Percentiles rank a stretch among this genome's conserved stretches.
phyloP scores from a whole-genome alignment of 2,329 filamentous ascomycete genomes.

The Colletotrichum tamarilloi region DNA sequence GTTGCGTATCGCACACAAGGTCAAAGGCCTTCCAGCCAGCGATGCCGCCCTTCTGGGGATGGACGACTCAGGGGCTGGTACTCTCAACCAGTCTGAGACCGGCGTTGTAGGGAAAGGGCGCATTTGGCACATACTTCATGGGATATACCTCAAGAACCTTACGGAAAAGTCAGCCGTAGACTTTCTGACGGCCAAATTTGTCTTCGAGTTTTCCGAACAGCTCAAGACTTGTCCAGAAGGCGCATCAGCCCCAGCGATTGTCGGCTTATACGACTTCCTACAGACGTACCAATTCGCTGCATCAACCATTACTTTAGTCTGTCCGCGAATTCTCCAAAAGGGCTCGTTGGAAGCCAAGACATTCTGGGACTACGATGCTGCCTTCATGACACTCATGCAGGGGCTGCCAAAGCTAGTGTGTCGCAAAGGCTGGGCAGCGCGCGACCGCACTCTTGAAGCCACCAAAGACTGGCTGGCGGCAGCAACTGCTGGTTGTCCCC shows the following conservation, averaged over 20 bases:
- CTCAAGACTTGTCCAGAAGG: neutral
- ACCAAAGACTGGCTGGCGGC: slow-evolving; percentile 33
- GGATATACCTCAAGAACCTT: slow-evolving; percentile 34
- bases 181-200: neutral
- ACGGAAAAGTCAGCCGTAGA: slow-evolving; percentile 1
- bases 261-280: slow-evolving; percentile 38
- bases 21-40: slow-evolving; percentile 36
- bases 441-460: slow-evolving; percentile 37
- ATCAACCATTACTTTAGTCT: slow-evolving; percentile 39
- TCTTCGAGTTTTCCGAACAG: neutral
- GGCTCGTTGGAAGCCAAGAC: slow-evolving; percentile 37
- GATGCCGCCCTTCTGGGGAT: slow-evolving; percentile 36
- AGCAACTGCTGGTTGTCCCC: slow-evolving; percentile 34
- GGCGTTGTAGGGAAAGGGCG: slow-evolving; percentile 34
- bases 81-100: slow-evolving; percentile 32
- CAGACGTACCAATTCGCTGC: slow-evolving; percentile 40
- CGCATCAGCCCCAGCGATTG: slow-evolving; percentile 14
- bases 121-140: slow-evolving; percentile 39
- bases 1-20: slow-evolving; percentile 39
- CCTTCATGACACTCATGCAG: slow-evolving; percentile 40
- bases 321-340: slow-evolving; percentile 29
- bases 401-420: slow-evolving; percentile 39
- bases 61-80: slow-evolving; percentile 37
- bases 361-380: slow-evolving; percentile 40
- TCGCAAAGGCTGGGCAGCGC: slow-evolving; percentile 37